Conservation (phyloP, 352 stramenopile genomes). For the Globisporangium iwayamae region DNA sequence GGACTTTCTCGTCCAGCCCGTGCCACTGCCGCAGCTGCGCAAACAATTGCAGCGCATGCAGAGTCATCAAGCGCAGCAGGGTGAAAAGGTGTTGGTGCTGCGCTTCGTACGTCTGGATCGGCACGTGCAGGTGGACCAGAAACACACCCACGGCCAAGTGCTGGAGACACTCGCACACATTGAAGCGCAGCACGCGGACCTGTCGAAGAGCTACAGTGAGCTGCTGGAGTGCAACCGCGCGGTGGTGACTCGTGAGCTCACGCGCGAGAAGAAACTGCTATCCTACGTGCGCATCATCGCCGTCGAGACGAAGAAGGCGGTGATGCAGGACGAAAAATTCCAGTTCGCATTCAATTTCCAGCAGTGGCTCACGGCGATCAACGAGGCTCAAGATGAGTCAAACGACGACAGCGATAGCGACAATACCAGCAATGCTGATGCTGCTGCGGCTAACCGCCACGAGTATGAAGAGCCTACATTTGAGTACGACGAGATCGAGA, state of each 20-base stretch:
- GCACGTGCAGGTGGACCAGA: slow-evolving; percentile 31
- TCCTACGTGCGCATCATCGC: slow-evolving; percentile 50
- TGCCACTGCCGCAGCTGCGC: slow-evolving; percentile 39
- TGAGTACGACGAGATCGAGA: slow-evolving; percentile 12
- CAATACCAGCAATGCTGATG: not conserved
- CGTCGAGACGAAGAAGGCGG: slow-evolving; percentile 23
- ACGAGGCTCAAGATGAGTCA: slow-evolving; percentile 2
- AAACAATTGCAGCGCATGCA: slow-evolving; percentile 31
- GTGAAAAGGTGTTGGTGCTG: slow-evolving; percentile 34
- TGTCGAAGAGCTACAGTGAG: slow-evolving; percentile 36
- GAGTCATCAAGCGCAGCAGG: slow-evolving; percentile 12
- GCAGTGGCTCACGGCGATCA: slow-evolving; percentile 35
- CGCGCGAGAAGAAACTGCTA: slow-evolving; percentile 62
- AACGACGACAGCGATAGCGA: slow-evolving; percentile 12
- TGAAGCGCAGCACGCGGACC: slow-evolving; percentile 22
- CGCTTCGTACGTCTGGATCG: slow-evolving; percentile 58
- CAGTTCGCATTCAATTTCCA: slow-evolving; percentile 52
- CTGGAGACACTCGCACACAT: slow-evolving; percentile 47
- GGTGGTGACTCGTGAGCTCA: slow-evolving; percentile 39
- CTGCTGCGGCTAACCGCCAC: slow-evolving; percentile 4
- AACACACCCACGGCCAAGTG: slow-evolving; percentile 40
- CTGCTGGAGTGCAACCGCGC: slow-evolving; percentile 37
- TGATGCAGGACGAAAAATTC: slow-evolving; percentile 45
- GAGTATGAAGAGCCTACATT: slow-evolving; percentile 11
- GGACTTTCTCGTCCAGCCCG: slow-evolving; percentile 48